A percentile compares a stretch with the other conserved stretches of the same genome.
Conservation (phyloP, 2,329 filamentous ascomycete genomes). For the Sphaerostilbella broomeana region DNA sequence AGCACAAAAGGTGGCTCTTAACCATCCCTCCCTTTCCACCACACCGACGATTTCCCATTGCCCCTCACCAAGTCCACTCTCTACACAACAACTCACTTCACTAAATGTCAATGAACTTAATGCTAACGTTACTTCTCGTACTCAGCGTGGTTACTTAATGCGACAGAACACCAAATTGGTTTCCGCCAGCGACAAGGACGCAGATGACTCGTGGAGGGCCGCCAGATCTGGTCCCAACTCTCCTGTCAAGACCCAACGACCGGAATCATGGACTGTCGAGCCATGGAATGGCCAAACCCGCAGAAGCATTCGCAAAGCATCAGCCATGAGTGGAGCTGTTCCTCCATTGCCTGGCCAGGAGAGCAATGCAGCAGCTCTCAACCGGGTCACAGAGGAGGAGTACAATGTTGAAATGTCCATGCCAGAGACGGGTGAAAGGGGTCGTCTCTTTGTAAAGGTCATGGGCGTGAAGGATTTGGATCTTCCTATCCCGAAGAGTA, state of each 20-base stretch:
- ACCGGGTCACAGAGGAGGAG: conserved; percentile 64
- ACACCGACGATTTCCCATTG: conserved; percentile 15
- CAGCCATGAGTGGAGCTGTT: conserved; percentile 49
- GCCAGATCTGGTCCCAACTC: conserved; percentile 61
- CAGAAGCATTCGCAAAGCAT: conserved; percentile 52
- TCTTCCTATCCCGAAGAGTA: conserved; percentile 82
- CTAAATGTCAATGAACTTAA: conserved; percentile 23
- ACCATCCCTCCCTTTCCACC: conserved; percentile 18
- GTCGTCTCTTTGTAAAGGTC: conserved; percentile 95
- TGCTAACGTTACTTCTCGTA: conserved; percentile 57
- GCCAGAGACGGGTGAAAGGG: conserved; percentile 79
- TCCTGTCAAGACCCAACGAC: conserved; percentile 67
- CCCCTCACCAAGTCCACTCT: conserved; percentile 40
- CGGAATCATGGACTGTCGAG: conserved; percentile 92
- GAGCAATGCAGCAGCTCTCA: conserved; percentile 65
- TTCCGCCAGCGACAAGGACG: conserved; percentile 74
- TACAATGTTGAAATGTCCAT: conserved; percentile 47
- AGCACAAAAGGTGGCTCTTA: conserved; percentile 75
- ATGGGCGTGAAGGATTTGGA: conserved; percentile 95
- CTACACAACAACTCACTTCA: conserved; percentile 20
- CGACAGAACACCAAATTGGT: conserved; percentile 97
- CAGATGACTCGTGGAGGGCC: conserved; percentile 46
- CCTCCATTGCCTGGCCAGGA: conserved; percentile 84
- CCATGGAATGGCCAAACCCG: conserved; percentile 85
- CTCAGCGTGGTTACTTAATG: conserved; percentile 97